Evolutionary conservation across 2,329 filamentous ascomycete genomes (phyloP), one percentile per base, ranked within the genome.

Genomic region (Xylariales sp.): DNA sequence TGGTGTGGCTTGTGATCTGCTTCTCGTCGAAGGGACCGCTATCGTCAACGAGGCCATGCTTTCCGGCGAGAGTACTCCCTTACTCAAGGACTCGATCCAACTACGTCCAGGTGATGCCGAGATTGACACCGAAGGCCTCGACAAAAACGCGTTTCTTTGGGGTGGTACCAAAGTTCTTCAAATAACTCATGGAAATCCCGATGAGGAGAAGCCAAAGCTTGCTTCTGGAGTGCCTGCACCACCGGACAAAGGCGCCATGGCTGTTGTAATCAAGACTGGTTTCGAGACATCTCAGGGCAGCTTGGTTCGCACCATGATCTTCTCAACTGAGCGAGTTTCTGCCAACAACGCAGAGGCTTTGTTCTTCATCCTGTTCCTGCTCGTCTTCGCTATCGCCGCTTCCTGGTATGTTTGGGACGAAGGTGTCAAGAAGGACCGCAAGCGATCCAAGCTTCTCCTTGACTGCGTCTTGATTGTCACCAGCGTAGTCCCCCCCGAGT

Each of bases 1-100:
- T 47, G 93, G 93, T 43, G 90, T 98, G 42, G 91, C 93, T 24
- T 98, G 93, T 63, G 93, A 98, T 62, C 95, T 98, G 84, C 71
- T 98, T 38, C 68, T 98, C 34, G 84, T 98, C 21, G 90, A 97
- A 63, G 94, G 93, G 21, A 90, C 88, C 41, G 91, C 87, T 7
- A 98, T 98, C 60, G 93, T 98, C 56, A 98, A 98, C 68, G 93
- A 98, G 67, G 94, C 94, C 48, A 98, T 98, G 93, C 77, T 98
- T 54, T 98, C 93, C 3, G 93, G 93, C 49, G 93, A 98, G 69
- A 97, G 91, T 62, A 98, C 94, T 0, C 93, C 93, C 22, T 78
- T 98, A 32, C 74, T 98, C 54, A 98, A 98, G 67, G 93, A 98
- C 56, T 98, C 93, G 0, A 74, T 98, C 44, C 89, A 94, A 62